Base-by-base conservation (phyloP, 176 grass and related monocot species). In the Rhynchospora tenuis region DNA sequence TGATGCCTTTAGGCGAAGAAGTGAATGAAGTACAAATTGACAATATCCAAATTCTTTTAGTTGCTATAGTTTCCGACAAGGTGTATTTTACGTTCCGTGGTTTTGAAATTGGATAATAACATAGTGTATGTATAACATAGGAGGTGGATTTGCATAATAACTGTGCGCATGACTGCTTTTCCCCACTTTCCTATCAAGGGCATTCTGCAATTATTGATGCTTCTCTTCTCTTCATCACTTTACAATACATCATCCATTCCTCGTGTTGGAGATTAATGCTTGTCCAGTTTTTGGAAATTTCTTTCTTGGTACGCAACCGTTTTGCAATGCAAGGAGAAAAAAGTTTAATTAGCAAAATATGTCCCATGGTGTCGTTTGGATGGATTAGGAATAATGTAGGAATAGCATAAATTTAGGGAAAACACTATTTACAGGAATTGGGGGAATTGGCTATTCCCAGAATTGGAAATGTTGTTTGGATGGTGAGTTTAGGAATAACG, bases 201-300 rank as follows among this genome's bases (percentile, higher is more conserved):
- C 59, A 17, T 23, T 52, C 3, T 51, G 22, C 58, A 82, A 82
- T 67, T 67, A 64, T 64, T 82, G 44, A 19, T 66, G 56, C 42
- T 66, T 66, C 60, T 22, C 22, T 29, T 73, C 45, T 50, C 55
- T 64, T 31, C 79, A 16, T 27, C 19, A 15, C 23, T 82, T 82
- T 50, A 66, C 38, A 82, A 64, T 82, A 17, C 59, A 82, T 82
- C 80, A 82, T 82, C 59, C 80, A 82, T 82, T 82, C 50, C 20
- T 51, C 44, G 31, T 54, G 20, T 82, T 55, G 23, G 72, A 75
- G 46, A 75, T 75, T 28, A 75, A 75, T 75, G 72, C 23, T 74
- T 5, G 23, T 76, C 2, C 24, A 16, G 50, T 48, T 67, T 51
- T 47, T 52, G 59, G 60, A 82, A 50, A 82, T 64, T 52, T 9